Evolutionary conservation across 2,329 filamentous ascomycete species (phyloP).

Genomic region (Pseudogymnoascus sp.): DNA sequence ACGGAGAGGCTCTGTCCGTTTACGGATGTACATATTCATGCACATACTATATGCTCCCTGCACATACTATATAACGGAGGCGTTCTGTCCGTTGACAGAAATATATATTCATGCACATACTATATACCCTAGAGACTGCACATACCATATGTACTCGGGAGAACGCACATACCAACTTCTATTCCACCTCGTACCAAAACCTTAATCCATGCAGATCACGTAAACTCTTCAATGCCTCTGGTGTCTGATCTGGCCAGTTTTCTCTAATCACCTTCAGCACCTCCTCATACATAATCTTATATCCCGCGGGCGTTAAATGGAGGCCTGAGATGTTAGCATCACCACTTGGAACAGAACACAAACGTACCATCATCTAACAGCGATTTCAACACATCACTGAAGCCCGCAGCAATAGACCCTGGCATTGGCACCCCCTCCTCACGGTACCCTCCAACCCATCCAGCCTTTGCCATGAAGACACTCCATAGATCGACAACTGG

Average conservation of each 20-base stretch:
- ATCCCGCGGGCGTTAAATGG: slow-evolving; percentile 25
- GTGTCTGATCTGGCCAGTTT: slow-evolving; percentile 18
- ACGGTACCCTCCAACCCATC: slow-evolving; percentile 15
- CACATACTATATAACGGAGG: background rate
- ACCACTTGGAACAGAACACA: background rate
- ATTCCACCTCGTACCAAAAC: background rate
- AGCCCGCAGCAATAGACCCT: slow-evolving; percentile 14
- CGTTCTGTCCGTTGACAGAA: background rate
- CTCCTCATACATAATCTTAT: slow-evolving; percentile 22
- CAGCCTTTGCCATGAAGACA: slow-evolving; percentile 61
- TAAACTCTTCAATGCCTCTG: background rate
- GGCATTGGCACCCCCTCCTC: slow-evolving; percentile 10
- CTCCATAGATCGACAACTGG: slow-evolving; percentile 71
- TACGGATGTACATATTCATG: background rate
- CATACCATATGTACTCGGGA: background rate
- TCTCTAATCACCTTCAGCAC: slow-evolving; percentile 19
- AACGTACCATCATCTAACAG: slow-evolving; percentile 18
- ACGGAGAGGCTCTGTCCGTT: background rate
- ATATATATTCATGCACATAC: slow-evolving; percentile 3
- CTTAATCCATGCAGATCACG: background rate
- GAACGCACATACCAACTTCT: background rate
- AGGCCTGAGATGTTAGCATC: slow-evolving; percentile 17
- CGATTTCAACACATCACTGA: slow-evolving; percentile 14
- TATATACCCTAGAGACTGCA: background rate
- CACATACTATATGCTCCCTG: background rate